Evolutionary conservation across 2,329 filamentous ascomycete genomes (phyloP).

Genomic region (Stagonosporopsis vannaccii): DNA sequence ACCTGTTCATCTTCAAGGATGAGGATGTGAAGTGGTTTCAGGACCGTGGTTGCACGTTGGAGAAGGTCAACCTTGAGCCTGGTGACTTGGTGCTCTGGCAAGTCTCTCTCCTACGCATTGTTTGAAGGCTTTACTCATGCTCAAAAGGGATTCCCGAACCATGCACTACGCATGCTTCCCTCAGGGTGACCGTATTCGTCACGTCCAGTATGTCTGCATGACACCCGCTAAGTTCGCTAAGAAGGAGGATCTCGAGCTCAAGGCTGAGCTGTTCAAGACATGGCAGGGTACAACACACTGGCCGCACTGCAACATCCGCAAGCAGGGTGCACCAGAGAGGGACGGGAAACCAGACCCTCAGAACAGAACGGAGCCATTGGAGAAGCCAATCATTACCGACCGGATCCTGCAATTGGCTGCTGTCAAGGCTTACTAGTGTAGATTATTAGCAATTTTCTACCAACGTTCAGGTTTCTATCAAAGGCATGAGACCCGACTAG

Average conservation of each 20-base stretch:
- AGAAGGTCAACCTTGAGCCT: constrained; percentile 53
- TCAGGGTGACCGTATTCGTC: constrained; percentile 24
- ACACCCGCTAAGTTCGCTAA: constrained; percentile 27
- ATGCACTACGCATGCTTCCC: constrained; percentile 51
- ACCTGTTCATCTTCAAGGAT: constrained; percentile 54
- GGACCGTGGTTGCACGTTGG: constrained; percentile 47
- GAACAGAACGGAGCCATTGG: constrained; percentile 26
- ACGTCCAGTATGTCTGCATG: constrained; percentile 33
- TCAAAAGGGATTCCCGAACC: constrained; percentile 54
- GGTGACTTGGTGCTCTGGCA: constrained; percentile 47
- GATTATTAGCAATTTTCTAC: too few relatives aligned
- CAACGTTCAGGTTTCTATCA: too few relatives aligned
- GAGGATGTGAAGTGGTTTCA: constrained; percentile 56
- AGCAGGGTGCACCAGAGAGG: constrained; percentile 17
- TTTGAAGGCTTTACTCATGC: constrained; percentile 30
- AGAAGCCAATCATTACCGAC: constrained; percentile 30
- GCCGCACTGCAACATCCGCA: constrained; percentile 33
- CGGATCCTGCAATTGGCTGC: constrained; percentile 23
- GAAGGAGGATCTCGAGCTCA: constrained; percentile 27
- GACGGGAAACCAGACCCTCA: constrained; percentile 21
- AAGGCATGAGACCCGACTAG: too few relatives aligned
- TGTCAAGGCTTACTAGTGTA: constrained; percentile 25
- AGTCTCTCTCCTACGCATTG: background rate
- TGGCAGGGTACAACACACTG: constrained; percentile 34
- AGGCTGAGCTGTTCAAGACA: constrained; percentile 25